Conservation (phyloP, 306 rosid genomes). For the Prunus mira region DNA sequence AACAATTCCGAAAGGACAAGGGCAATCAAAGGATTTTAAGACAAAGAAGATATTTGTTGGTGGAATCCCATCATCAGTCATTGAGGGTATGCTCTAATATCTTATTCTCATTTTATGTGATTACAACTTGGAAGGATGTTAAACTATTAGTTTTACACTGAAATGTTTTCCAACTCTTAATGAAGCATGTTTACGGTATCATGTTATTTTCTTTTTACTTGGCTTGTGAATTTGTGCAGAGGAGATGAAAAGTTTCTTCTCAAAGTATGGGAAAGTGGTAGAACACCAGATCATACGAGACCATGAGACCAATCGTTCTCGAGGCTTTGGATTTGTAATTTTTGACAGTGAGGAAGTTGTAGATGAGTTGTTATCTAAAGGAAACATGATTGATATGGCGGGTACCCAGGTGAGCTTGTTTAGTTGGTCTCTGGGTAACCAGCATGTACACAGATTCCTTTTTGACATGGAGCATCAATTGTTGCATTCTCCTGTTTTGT, state of each 20-base stretch:
- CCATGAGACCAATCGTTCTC: slow-evolving; percentile 76
- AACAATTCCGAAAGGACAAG: slow-evolving; percentile 88
- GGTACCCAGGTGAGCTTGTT: slow-evolving; percentile 90
- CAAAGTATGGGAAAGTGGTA: slow-evolving; percentile 64
- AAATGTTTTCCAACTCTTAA: not conserved
- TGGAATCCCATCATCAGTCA: slow-evolving; percentile 69
- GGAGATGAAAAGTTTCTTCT: slow-evolving; percentile 69
- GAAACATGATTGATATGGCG: slow-evolving; percentile 91
- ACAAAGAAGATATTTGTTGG: slow-evolving; percentile 94
- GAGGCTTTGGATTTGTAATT: slow-evolving; percentile 91
- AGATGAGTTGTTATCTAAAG: slow-evolving; percentile 72
- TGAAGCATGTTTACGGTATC: not conserved
- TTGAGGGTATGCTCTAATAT: slow-evolving; percentile 54
- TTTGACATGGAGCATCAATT: slow-evolving; percentile 29
- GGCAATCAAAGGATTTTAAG: slow-evolving; percentile 71
- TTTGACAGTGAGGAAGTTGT: slow-evolving; percentile 87
- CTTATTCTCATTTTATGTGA: not conserved
- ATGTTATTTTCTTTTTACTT: not conserved
- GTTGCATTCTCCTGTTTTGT: slow-evolving; percentile 1
- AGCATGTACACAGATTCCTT: slow-evolving; percentile 17
- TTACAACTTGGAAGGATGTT: not conserved
- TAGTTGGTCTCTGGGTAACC: slow-evolving; percentile 25
- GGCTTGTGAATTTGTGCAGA: slow-evolving; percentile 36
- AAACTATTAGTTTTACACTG: not conserved
- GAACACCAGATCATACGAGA: slow-evolving; percentile 90